These are phyloP conservation scores for Houttuynia cordata DNA, from an alignment of 164 flowering plant genomes.

Conservation along the genomic window DNA sequence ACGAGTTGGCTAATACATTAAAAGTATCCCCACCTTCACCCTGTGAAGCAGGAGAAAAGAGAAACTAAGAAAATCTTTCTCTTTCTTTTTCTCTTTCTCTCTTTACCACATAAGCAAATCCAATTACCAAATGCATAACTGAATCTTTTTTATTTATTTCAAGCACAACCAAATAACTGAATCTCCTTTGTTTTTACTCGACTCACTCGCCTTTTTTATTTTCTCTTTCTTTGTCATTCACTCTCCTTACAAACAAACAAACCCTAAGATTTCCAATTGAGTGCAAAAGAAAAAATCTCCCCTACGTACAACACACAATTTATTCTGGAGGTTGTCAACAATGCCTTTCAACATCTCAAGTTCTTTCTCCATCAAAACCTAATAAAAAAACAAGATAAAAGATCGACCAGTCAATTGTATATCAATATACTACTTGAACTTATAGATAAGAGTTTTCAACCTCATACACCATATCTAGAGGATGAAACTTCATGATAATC, in stretches of 20 bases:
- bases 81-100: too few species aligned
- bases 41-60: too few species aligned
- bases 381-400: conserved; percentile 22
- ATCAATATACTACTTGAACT: background rate
- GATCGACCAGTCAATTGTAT: background rate
- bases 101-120: too few species aligned
- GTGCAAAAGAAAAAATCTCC: background rate
- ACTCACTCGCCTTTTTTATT: too few species aligned
- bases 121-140: too few species aligned
- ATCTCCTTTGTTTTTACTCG: background rate
- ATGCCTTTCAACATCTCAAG: conserved; percentile 39
- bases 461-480: conserved; percentile 60
- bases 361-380: conserved; percentile 71
- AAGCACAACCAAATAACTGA: background rate
- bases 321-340: conserved; percentile 51
- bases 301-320: conserved; percentile 51
- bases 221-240: background rate
- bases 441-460: background rate
- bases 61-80: too few species aligned
- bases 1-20: too few species aligned
- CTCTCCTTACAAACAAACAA: background rate
- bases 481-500: conserved; percentile 39
- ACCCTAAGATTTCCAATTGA: background rate
- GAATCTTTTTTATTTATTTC: too few species aligned
- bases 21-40: too few species aligned